phyloP scores from a whole-genome alignment of 495 filamentous ascomycete species.

The Neurospora sp. region DNA sequence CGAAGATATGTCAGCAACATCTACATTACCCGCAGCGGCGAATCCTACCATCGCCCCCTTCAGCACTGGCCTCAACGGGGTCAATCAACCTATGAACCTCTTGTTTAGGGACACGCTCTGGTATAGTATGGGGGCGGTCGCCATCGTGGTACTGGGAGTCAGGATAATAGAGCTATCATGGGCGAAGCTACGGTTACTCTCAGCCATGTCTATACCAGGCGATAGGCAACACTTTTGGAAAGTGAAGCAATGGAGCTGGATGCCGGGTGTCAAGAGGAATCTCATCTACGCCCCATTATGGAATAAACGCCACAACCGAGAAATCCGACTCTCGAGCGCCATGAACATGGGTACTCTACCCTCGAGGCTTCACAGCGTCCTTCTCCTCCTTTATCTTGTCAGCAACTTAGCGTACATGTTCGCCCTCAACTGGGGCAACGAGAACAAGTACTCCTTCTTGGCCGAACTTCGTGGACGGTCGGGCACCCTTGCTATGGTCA shows the following conservation, averaged over 20 bases:
- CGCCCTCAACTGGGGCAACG: constrained; percentile 45
- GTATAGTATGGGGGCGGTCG: constrained; percentile 40
- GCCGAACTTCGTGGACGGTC: constrained; percentile 67
- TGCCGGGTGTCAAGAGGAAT: constrained; percentile 60
- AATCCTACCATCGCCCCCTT: constrained; percentile 36
- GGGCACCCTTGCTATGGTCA: constrained; percentile 71
- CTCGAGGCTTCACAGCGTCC: constrained; percentile 66
- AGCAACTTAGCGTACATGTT: constrained; percentile 59
- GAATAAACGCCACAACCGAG: constrained; percentile 73
- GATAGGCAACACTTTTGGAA: constrained; percentile 41
- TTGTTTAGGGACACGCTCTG: constrained; percentile 38
- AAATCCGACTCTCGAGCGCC: constrained; percentile 66
- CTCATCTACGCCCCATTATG: constrained; percentile 79
- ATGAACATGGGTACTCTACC: constrained; percentile 80
- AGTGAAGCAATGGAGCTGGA: constrained; percentile 35
- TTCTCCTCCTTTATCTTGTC: constrained; percentile 53
- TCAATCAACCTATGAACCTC: constrained; percentile 39
- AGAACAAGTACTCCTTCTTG: constrained; percentile 41
- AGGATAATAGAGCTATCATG: constrained; percentile 34
- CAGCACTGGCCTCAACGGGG: constrained; percentile 38
- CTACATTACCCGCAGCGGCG: not conserved
- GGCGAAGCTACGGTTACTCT: constrained; percentile 36
- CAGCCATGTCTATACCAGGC: constrained; percentile 35
- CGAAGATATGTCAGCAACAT: constrained; percentile 3
- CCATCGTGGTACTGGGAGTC: constrained; percentile 32